Evolutionary conservation across 1,284 basidiomycete species (phyloP).

Genomic region (Singerocomus inundabilis): DNA sequence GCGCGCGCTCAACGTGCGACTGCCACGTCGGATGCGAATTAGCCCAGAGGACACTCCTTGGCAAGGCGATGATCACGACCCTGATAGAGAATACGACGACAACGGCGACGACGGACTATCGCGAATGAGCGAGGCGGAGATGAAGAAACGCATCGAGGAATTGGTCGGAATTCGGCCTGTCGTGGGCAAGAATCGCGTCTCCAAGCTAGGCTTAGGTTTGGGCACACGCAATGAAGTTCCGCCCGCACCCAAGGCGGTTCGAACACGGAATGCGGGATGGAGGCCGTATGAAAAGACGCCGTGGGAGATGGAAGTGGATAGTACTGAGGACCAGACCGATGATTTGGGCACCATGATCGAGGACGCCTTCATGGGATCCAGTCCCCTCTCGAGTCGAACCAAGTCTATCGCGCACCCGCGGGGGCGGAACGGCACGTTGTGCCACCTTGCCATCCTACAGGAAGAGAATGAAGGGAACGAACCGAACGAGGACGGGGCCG

Average conservation of each 20-base stretch:
- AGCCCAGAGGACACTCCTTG: conserved; percentile 30
- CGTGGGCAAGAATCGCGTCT: conserved; percentile 26
- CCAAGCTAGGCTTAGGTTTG: conserved; percentile 18
- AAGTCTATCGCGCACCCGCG: conserved; percentile 8
- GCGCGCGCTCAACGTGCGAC: conserved; percentile 43
- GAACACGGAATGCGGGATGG: conserved; percentile 24
- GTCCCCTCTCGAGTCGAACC: conserved; percentile 27
- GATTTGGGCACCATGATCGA: conserved; percentile 10
- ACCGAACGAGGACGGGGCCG: conserved; percentile 7
- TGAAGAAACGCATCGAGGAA: conserved; percentile 48
- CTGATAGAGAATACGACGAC: not conserved
- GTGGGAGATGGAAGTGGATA: conserved; percentile 30
- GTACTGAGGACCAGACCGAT: not conserved
- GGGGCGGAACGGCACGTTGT: conserved; percentile 4
- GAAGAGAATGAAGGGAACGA: conserved; percentile 31
- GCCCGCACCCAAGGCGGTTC: conserved; percentile 27
- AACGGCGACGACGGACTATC: conserved; percentile 17
- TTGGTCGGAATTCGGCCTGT: conserved; percentile 48
- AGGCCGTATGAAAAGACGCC: conserved; percentile 17
- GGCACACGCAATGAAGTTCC: conserved; percentile 13
- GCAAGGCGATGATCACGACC: conserved; percentile 2
- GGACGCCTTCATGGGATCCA: conserved; percentile 25
- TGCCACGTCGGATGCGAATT: conserved; percentile 48
- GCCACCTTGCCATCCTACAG: conserved; percentile 24
- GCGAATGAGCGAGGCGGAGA: conserved; percentile 38